phyloP scores from a whole-genome alignment of 148 eudicot species.

The Amaranthus cruentus region DNA sequence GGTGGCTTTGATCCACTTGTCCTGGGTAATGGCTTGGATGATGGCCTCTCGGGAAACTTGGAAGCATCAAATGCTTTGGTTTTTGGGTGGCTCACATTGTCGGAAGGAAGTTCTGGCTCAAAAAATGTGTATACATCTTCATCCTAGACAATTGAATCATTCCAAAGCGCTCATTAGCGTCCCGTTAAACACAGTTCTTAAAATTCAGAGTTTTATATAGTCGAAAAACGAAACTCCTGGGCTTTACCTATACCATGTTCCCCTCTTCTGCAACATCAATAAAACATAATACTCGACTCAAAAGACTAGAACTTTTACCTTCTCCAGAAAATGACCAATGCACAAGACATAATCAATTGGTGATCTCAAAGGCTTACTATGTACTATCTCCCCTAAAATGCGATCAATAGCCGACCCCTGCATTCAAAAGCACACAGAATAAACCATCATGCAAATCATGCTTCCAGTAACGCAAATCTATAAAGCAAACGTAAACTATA shows the following conservation, averaged over 20 bases:
- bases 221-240: not conserved
- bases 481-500: not conserved
- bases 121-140: slow-evolving; percentile 69
- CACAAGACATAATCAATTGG: slow-evolving; percentile 81
- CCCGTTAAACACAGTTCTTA: not conserved
- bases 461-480: not conserved
- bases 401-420: slow-evolving; percentile 81
- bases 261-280: no score
- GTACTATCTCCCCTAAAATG: slow-evolving; percentile 67
- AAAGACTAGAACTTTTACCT: slow-evolving; percentile 35
- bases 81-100: slow-evolving; percentile 26
- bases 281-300: not conserved
- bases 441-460: not conserved
- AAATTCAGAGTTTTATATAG: not conserved
- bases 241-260: no score
- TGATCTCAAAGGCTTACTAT: slow-evolving; percentile 38
- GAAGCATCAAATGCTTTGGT: slow-evolving; percentile 28
- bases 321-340: slow-evolving; percentile 70
- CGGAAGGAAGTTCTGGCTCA: slow-evolving; percentile 52
- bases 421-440: no score
- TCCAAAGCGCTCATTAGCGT: not conserved
- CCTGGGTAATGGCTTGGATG: no score
- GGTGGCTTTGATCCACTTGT: not conserved
- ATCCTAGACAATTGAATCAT: slow-evolving; percentile 34
- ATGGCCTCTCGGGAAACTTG: no score